Base-by-base conservation (phyloP, 163 green algal species). In the Trebouxiophyceae sp. region DNA sequence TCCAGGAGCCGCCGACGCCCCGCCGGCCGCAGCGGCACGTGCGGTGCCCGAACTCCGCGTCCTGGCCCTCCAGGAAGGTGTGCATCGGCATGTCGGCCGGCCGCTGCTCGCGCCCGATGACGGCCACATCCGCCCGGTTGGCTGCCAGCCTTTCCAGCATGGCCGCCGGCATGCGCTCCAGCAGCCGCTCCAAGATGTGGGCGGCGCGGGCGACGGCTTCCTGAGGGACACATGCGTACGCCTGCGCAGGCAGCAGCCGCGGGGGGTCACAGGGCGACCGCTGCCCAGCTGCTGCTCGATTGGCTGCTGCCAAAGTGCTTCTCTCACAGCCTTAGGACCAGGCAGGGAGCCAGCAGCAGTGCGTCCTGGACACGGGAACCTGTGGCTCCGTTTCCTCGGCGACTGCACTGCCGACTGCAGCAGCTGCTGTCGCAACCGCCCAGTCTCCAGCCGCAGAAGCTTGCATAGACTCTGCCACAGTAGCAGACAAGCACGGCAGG, bases 41-140 rank as follows among this genome's bases (percentile, higher is more conserved):
- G 0, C 83, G 62, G 1, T 69, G 67, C 22, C 73, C 72, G 28
- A 54, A 33, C 6, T 33, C 68, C 19, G 29, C 65, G 1, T 77
- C 55, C 12, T 68, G 29, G 24, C 69, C 77, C 2, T 72, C 72
- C 55, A 88, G 58, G 70, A 88, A 78, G 20, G n/a, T 61, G 57
- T 93, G 84, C n/a, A 73, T 73, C 2, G 88, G 82, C 2, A 93
- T 86, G 74, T 92, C 86, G 2, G 77, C 82, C 23, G 82, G 88
- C 24, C 84, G 69, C 71, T 86, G 71, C 23, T 60, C 3, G 12
- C 63, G 45, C 1, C 77, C 84, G 45, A 93, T 93, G 62, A 93
- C 82, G 23, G 80, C 87, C 33, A 90, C 44, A 29, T 77, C 67
- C 4, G 77, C 81, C 1, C 70, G 66, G 6, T 56, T 54, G 12